These are phyloP conservation scores for Halteria grandinella DNA, from an alignment of 73 alveolate genomes.

Conservation along the genomic window DNA sequence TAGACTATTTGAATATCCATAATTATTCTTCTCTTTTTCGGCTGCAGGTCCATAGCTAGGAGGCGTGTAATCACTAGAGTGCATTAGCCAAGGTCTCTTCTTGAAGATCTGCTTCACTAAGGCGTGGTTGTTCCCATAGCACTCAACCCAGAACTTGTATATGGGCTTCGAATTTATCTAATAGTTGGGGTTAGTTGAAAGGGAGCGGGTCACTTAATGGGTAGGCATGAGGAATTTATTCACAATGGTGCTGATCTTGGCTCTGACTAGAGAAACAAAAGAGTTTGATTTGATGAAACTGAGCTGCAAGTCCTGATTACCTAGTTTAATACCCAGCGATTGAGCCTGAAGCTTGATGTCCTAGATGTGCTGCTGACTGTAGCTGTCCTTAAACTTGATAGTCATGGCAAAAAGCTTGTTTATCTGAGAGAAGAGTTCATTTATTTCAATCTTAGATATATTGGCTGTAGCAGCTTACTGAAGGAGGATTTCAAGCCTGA, in stretches of 20 bases:
- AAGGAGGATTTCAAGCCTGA: too few relatives aligned
- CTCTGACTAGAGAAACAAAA: neutral
- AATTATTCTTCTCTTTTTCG: neutral
- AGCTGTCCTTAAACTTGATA: neutral
- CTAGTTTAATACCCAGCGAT: neutral
- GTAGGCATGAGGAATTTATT: neutral
- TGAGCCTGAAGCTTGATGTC: neutral
- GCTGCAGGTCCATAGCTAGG: too few relatives aligned
- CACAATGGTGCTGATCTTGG: neutral
- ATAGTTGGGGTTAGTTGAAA: neutral
- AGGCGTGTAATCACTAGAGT: conserved; percentile 20
- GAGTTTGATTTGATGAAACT: conserved; percentile 1
- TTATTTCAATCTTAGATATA: too few relatives aligned
- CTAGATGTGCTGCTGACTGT: neutral
- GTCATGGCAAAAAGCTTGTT: neutral
- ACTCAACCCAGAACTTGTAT: conserved; percentile 39
- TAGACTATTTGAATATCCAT: neutral
- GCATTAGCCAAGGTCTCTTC: conserved; percentile 17
- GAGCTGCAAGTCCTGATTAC: neutral
- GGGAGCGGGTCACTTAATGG: neutral
- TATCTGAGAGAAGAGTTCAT: neutral
- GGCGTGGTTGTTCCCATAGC: conserved; percentile 35
- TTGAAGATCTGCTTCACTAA: conserved; percentile 24
- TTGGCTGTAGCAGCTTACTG: too few relatives aligned
- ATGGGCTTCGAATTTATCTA: too few relatives aligned